These are phyloP conservation scores for Geotrichum australiense DNA, from an alignment of 1,139 yeast genomes.

Conservation along the genomic window DNA sequence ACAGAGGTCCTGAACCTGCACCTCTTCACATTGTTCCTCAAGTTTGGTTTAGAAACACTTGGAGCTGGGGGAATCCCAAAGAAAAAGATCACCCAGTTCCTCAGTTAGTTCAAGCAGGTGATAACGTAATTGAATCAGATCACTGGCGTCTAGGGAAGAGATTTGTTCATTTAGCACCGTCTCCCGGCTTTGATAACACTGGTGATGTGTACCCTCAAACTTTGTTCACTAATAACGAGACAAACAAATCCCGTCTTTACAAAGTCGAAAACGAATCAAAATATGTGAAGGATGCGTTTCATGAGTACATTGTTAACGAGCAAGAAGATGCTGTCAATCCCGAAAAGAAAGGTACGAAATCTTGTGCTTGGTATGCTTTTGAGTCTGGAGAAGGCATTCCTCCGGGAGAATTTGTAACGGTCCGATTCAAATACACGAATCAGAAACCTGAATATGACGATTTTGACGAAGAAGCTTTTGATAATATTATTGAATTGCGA, in stretches of 20 bases:
- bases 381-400: constrained; percentile 73
- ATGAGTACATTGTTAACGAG: constrained; percentile 66
- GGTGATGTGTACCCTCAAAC: constrained; percentile 69
- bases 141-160: constrained; percentile 72
- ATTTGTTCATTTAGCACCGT: constrained; percentile 71
- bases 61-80: constrained; percentile 78
- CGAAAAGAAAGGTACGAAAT: constrained; percentile 59
- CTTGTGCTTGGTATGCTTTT: constrained; percentile 77
- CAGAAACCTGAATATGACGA: constrained; percentile 36
- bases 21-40: constrained; percentile 88
- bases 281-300: constrained; percentile 86
- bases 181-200: constrained; percentile 62
- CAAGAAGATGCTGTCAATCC: constrained; percentile 62
- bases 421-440: constrained; percentile 66
- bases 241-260: constrained; percentile 66
- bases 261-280: constrained; percentile 45
- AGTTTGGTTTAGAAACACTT: constrained; percentile 78
- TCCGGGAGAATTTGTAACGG: constrained; percentile 81
- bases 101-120: constrained; percentile 32
- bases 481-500: constrained; percentile 63
- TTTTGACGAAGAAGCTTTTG: constrained; percentile 73
- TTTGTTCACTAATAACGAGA: constrained; percentile 84
- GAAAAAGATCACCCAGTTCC: constrained; percentile 47
- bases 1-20: constrained; percentile 75
- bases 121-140: constrained; percentile 47